Conservation (phyloP, 2,329 filamentous ascomycete species). For the Cytospora schulzeri region DNA sequence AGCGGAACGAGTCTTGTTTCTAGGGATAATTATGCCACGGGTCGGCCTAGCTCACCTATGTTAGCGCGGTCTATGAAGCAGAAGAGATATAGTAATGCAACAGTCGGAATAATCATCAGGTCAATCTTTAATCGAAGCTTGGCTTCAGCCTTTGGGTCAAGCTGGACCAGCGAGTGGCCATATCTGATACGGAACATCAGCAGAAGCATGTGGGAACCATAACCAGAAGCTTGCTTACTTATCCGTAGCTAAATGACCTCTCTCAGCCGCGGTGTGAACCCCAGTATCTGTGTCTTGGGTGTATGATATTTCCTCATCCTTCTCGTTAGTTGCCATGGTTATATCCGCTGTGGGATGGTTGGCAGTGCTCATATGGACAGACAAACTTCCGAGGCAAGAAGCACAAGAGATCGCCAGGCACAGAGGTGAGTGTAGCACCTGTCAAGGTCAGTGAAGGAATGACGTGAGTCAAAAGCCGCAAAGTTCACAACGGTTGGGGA, state of each 20-base stretch:
- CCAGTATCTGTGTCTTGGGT: constrained; percentile 21
- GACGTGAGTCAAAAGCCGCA: no score
- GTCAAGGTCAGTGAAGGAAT: no score
- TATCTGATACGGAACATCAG: constrained; percentile 40
- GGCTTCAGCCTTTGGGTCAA: constrained; percentile 59
- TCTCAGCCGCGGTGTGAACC: constrained; percentile 40
- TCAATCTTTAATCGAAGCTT: constrained; percentile 67
- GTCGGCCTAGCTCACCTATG: constrained; percentile 58
- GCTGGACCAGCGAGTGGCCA: constrained; percentile 52
- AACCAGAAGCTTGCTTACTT: constrained; percentile 37
- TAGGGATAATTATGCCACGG: neutral
- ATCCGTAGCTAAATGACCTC: constrained; percentile 50
- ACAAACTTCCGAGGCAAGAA: neutral
- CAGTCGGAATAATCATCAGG: constrained; percentile 64
- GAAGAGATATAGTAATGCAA: constrained; percentile 68
- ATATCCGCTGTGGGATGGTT: neutral
- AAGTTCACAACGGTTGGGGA: no score
- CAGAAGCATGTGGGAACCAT: neutral
- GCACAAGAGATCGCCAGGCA: neutral
- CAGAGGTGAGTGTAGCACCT: neutral
- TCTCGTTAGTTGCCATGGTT: constrained; percentile 16
- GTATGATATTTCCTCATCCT: constrained; percentile 18
- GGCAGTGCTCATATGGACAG: neutral
- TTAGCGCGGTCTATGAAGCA: constrained; percentile 78
- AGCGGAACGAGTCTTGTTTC: neutral